These are phyloP conservation scores for Atalantia buxifolia DNA, from an alignment of 345 rosid genomes.

Conservation along the genomic window DNA sequence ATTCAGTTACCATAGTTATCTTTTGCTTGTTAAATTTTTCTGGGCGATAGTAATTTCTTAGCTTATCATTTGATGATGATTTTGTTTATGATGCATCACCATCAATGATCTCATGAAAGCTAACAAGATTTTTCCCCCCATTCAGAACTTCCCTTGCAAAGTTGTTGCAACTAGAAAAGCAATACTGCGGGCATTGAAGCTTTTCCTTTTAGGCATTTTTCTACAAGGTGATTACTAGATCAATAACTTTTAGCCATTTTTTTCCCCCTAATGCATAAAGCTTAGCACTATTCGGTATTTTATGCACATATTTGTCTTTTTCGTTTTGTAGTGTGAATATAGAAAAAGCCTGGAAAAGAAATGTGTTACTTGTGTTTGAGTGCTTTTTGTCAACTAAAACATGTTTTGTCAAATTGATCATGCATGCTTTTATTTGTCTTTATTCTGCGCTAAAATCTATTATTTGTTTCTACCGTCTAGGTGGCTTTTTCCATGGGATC, in stretches of 20 bases:
- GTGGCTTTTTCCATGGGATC: constrained; percentile 78
- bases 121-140: background rate
- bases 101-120: background rate
- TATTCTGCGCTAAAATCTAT: constrained; percentile 5
- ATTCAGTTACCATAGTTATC: background rate
- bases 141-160: constrained; percentile 54
- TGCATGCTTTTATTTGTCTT: background rate
- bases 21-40: background rate
- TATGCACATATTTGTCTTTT: background rate
- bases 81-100: background rate
- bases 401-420: background rate
- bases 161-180: constrained; percentile 66
- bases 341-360: background rate
- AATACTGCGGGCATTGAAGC: constrained; percentile 51
- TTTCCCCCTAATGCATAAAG: background rate
- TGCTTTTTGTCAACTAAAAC: background rate
- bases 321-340: background rate
- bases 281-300: background rate
- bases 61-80: background rate
- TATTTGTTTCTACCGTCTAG: constrained; percentile 29
- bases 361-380: background rate
- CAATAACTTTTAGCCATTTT: background rate
- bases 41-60: background rate
- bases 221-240: constrained; percentile 59
- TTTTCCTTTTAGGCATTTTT: constrained; percentile 59